Percentiles rank a stretch among this genome's conserved stretches.
phyloP scores from a whole-genome alignment of 768 basidiomycete genomes.

The Leccinum arenicola region DNA sequence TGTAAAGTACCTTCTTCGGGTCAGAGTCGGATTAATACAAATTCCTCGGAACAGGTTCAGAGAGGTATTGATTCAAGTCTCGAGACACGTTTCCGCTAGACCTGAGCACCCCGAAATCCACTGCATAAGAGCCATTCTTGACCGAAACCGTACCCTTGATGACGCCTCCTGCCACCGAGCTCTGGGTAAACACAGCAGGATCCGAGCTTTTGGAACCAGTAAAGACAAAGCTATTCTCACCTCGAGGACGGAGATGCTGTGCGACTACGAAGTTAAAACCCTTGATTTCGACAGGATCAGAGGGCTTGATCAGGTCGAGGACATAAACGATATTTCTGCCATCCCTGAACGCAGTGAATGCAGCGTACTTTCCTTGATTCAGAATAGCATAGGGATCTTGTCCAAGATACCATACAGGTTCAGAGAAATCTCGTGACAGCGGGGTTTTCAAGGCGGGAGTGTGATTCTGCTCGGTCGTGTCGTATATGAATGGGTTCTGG shows the following conservation, averaged over 20 bases:
- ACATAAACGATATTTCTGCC: slow-evolving; percentile 34
- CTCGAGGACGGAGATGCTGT: slow-evolving; percentile 6
- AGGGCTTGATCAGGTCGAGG: slow-evolving; percentile 18
- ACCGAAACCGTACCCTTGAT: neutral
- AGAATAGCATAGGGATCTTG: slow-evolving; percentile 22
- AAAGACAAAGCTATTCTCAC: neutral
- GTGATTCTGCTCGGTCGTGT: slow-evolving; percentile 31
- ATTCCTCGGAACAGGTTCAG: slow-evolving; percentile 5
- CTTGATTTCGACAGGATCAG: neutral
- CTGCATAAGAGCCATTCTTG: neutral
- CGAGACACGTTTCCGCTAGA: slow-evolving; percentile 12
- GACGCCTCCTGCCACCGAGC: neutral
- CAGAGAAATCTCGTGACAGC: slow-evolving; percentile 24
- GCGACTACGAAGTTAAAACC: slow-evolving; percentile 12
- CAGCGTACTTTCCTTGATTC: slow-evolving; percentile 18
- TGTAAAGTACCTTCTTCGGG: slow-evolving; percentile 38
- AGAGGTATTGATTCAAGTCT: slow-evolving; percentile 6
- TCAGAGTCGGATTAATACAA: neutral
- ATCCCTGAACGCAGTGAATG: slow-evolving; percentile 30
- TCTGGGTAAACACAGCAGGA: neutral
- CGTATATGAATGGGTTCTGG: slow-evolving; percentile 43
- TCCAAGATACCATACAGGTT: slow-evolving; percentile 18
- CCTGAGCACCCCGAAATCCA: slow-evolving; percentile 3
- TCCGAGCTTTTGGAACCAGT: neutral
- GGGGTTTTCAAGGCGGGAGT: slow-evolving; percentile 16